phyloP scores from a whole-genome alignment of 2,329 filamentous ascomycete genomes.

The Stachybotrys echinatus region DNA sequence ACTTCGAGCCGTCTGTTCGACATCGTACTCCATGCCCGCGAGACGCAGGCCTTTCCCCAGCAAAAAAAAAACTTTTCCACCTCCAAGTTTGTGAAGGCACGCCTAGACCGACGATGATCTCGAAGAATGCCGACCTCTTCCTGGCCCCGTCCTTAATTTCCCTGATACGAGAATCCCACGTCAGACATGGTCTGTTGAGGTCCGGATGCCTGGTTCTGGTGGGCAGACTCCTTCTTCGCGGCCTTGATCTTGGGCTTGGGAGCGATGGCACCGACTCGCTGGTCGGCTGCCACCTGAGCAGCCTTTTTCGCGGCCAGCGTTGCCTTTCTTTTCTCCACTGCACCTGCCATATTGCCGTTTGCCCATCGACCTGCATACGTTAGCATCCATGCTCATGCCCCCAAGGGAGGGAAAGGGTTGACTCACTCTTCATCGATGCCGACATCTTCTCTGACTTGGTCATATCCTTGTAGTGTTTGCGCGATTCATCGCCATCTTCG shows the following conservation, averaged over 20 bases:
- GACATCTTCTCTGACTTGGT: conserved; percentile 63
- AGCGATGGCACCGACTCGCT: conserved; percentile 26
- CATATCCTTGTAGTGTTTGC: conserved; percentile 55
- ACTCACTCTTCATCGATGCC: conserved; percentile 58
- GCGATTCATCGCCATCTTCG: conserved; percentile 33
- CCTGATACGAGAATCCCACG: background rate
- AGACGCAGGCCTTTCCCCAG: no score
- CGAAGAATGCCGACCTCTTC: no score
- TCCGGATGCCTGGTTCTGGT: conserved; percentile 14
- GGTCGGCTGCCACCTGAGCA: conserved; percentile 35
- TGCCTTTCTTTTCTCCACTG: conserved; percentile 56
- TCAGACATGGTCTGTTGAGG: background rate
- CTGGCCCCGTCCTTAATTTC: background rate
- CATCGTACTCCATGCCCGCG: background rate
- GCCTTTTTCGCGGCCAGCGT: conserved; percentile 56
- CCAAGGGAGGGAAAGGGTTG: background rate
- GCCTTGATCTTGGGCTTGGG: conserved; percentile 32
- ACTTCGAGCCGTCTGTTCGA: background rate
- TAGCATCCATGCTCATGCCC: conserved; percentile 12
- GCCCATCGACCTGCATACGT: conserved; percentile 48
- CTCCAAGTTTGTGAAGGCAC: no score
- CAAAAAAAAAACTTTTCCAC: no score
- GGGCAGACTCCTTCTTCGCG: conserved; percentile 24
- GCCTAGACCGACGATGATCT: no score
- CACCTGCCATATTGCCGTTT: conserved; percentile 54